A percentile compares a stretch with the other conserved stretches of the same genome.
Evolutionary conservation across 2,329 filamentous ascomycete genomes (phyloP).

Genomic region (Monosporascus cannonballus): DNA sequence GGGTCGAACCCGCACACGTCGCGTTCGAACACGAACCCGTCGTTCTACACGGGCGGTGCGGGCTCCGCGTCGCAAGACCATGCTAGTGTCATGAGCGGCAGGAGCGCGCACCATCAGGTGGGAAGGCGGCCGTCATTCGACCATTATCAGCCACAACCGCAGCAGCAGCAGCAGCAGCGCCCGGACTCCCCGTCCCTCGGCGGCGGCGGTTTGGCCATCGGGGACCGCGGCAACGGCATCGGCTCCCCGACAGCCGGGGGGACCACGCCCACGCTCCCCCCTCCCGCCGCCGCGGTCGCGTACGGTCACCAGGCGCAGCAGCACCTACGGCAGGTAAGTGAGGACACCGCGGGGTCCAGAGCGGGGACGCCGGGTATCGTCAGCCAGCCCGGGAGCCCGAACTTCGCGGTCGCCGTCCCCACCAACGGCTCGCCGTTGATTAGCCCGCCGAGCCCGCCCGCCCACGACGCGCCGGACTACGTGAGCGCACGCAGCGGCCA

Average conservation of each 20-base stretch:
- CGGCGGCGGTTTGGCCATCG: neutral
- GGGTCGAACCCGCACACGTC: constrained; percentile 14
- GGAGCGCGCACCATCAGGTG: constrained; percentile 9
- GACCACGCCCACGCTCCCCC: neutral
- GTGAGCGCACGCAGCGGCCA: constrained; percentile 3
- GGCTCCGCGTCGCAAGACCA: constrained; percentile 24
- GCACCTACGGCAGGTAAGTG: neutral
- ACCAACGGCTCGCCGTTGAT: neutral
- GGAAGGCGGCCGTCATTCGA: neutral
- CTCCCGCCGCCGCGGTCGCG: neutral
- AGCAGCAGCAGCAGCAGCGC: constrained; percentile 4
- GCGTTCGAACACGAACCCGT: constrained; percentile 22
- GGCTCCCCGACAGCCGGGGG: neutral
- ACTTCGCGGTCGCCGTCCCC: neutral
- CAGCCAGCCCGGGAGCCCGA: constrained; percentile 1
- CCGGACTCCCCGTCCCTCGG: constrained; percentile 21
- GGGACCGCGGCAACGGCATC: neutral
- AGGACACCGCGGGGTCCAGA: neutral
- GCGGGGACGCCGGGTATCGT: neutral
- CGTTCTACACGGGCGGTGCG: constrained; percentile 3
- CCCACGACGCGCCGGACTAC: constrained; percentile 8
- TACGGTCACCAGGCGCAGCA: neutral
- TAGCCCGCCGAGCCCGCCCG: constrained; percentile 13
- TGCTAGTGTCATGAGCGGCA: constrained; percentile 18
- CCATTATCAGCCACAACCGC: constrained; percentile 1